Evolutionary conservation across 345 rosid species (phyloP).

Genomic region (Cardamine resedifolia): DNA sequence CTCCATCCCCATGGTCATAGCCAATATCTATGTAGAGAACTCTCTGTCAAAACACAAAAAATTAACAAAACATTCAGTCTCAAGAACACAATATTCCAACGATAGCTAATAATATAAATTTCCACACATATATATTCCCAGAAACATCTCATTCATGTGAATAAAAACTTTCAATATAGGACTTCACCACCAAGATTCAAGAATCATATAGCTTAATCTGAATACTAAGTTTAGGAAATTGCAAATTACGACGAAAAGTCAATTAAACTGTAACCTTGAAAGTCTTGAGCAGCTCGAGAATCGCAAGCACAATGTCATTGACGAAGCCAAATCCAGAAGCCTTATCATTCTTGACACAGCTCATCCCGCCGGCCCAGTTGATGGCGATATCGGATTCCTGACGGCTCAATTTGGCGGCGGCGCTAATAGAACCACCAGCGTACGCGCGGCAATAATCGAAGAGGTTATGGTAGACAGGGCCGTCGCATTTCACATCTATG

Average conservation of each 20-base stretch:
- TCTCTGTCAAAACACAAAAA: slow-evolving; percentile 50
- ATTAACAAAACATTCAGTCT: background rate
- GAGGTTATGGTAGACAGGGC: no score
- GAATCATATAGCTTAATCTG: background rate
- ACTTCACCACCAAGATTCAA: no score
- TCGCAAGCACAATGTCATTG: slow-evolving; percentile 80
- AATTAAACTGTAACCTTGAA: slow-evolving; percentile 45
- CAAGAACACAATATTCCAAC: no score
- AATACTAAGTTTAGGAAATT: background rate
- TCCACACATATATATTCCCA: background rate
- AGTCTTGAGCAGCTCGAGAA: slow-evolving; percentile 79
- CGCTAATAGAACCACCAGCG: no score
- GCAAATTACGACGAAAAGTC: background rate
- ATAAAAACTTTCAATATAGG: no score
- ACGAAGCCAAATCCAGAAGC: slow-evolving; percentile 82
- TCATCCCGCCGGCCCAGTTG: slow-evolving; percentile 88
- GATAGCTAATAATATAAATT: background rate
- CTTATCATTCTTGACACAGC: slow-evolving; percentile 75
- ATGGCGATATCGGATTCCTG: background rate
- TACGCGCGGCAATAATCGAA: no score
- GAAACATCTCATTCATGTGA: no score
- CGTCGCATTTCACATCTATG: no score
- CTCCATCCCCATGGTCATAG: slow-evolving; percentile 86
- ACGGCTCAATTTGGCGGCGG: no score
- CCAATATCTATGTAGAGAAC: slow-evolving; percentile 87